These are phyloP conservation scores for Herpetomonas tarakana DNA, from an alignment of 208 protist species.

Conservation along the genomic window DNA sequence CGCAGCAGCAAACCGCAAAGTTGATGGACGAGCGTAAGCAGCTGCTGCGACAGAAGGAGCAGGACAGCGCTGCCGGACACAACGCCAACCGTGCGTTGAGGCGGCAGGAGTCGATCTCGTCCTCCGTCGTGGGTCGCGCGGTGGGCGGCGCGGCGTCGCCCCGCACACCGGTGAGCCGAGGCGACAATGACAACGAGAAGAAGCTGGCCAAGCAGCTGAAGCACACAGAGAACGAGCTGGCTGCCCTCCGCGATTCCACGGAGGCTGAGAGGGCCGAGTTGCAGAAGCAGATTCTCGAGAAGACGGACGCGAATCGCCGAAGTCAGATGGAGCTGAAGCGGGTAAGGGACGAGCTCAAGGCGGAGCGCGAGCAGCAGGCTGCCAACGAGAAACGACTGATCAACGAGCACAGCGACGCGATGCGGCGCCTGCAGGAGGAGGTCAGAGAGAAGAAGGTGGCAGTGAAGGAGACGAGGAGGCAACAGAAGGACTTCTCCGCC, in stretches of 20 bases:
- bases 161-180: not conserved
- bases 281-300: not conserved
- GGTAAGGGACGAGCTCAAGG: conserved; percentile 22
- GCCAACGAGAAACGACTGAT: conserved; percentile 15
- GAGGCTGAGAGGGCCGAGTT: not conserved
- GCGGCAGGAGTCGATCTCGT: not conserved
- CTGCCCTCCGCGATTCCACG: not conserved
- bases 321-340: conserved; percentile 22
- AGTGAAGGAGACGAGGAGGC: conserved; percentile 12
- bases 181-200: conserved; percentile 10
- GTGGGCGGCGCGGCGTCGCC: not conserved
- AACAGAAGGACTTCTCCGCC: conserved; percentile 15
- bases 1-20: not conserved
- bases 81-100: not conserved
- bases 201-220: conserved; percentile 12
- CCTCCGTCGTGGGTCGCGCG: not conserved
- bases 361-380: conserved; percentile 8
- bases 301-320: conserved; percentile 14
- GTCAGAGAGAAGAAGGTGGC: conserved; percentile 15
- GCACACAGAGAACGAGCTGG: not conserved
- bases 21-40: not conserved
- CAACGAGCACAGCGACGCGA: conserved; percentile 18
- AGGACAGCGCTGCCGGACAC: too few relatives aligned
- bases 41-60: too few relatives aligned
- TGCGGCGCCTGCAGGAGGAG: conserved; percentile 22